Evolutionary conservation across 2,329 filamentous ascomycete species (phyloP).

Genomic region (Aspergillus novoparasiticus): DNA sequence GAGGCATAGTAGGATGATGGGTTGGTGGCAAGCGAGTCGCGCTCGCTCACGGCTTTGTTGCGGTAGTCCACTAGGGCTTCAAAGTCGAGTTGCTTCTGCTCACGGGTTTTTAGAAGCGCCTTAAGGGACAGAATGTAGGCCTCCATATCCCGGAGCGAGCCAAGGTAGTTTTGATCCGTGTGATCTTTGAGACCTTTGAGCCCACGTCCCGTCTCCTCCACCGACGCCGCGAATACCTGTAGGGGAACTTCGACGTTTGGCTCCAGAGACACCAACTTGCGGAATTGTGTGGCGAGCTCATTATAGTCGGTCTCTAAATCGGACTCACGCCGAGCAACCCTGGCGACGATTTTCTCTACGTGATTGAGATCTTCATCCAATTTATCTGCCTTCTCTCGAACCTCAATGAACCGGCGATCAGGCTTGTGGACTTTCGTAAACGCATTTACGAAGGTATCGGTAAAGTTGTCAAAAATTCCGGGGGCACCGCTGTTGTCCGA

Average conservation of each 20-base stretch:
- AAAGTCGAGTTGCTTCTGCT: constrained; percentile 97
- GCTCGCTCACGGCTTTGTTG: constrained; percentile 83
- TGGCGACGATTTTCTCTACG: constrained; percentile 92
- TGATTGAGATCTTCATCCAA: constrained; percentile 90
- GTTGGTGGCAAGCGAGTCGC: constrained; percentile 74
- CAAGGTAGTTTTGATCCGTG: constrained; percentile 94
- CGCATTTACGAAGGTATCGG: constrained; percentile 94
- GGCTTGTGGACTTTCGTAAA: constrained; percentile 96
- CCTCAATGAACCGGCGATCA: constrained; percentile 91
- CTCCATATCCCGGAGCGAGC: constrained; percentile 91
- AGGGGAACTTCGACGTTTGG: constrained; percentile 81
- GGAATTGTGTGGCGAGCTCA: constrained; percentile 91
- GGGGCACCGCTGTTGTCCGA: constrained; percentile 48
- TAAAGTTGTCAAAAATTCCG: constrained; percentile 89
- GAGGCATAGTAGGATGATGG: constrained; percentile 60
- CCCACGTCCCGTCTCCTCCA: constrained; percentile 79
- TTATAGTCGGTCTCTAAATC: constrained; percentile 87
- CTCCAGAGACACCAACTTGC: constrained; percentile 86
- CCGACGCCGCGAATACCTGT: constrained; percentile 81
- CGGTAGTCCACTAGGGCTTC: constrained; percentile 96
- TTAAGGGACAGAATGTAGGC: constrained; percentile 89
- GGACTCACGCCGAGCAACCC: constrained; percentile 82
- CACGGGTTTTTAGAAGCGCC: constrained; percentile 83
- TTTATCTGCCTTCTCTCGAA: constrained; percentile 89
- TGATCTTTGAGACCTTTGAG: constrained; percentile 82